These are phyloP conservation scores for Aspergillus japonicus DNA, from an alignment of 2,329 filamentous ascomycete genomes.

Conservation along the genomic window DNA sequence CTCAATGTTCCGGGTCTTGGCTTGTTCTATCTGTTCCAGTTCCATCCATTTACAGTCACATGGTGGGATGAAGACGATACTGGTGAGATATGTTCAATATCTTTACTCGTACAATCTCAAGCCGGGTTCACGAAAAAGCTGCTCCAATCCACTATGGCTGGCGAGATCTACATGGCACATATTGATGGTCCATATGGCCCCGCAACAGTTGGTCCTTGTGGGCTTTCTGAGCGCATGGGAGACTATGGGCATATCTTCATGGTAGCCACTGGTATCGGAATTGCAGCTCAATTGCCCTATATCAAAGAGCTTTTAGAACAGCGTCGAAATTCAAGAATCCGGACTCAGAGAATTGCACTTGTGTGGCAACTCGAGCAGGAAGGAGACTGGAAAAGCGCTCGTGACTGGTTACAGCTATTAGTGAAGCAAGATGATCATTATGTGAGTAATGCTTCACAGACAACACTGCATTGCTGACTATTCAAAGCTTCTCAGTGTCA, in stretches of 20 bases:
- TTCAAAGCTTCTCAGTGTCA: conserved; percentile 8
- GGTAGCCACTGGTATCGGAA: conserved; percentile 36
- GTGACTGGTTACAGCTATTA: conserved; percentile 22
- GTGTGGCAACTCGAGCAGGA: conserved; percentile 30
- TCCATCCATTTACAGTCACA: conserved; percentile 29
- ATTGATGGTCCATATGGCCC: conserved; percentile 31
- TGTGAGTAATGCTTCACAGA: conserved; percentile 13
- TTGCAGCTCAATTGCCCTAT: conserved; percentile 35
- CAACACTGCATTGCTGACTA: not conserved
- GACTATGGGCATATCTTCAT: conserved; percentile 35
- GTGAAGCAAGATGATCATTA: conserved; percentile 22
- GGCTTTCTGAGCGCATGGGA: conserved; percentile 18
- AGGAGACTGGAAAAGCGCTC: conserved; percentile 19
- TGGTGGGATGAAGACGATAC: conserved; percentile 22
- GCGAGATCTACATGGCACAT: conserved; percentile 16
- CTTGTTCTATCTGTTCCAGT: conserved; percentile 26
- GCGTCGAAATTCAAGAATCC: conserved; percentile 22
- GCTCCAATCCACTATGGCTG: conserved; percentile 10
- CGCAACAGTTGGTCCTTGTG: conserved; percentile 10
- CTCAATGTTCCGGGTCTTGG: conserved; percentile 20
- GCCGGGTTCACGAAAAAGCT: conserved; percentile 21
- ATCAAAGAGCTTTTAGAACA: conserved; percentile 36
- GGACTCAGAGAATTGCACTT: conserved; percentile 27
- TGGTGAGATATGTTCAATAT: conserved; percentile 16
- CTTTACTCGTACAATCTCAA: conserved; percentile 25